Evolutionary conservation across 306 rosid species (phyloP), one percentile per base, ranked within the genome.

Genomic region (Senna siamea): DNA sequence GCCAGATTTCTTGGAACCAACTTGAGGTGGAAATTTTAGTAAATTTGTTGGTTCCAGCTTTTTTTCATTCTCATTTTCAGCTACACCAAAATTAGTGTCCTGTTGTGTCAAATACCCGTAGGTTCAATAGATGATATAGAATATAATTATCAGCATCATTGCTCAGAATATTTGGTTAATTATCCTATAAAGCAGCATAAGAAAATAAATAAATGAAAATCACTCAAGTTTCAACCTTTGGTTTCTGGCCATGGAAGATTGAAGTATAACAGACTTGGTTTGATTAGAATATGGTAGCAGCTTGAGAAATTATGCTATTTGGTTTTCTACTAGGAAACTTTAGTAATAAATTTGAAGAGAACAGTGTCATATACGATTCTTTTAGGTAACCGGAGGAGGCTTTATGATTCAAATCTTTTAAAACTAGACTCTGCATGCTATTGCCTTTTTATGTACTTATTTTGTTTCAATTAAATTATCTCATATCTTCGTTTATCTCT

Each of bases 21-120:
- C 4, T 23, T 18, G 68, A 38, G 85, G 76, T 73, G 83, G 76
- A 17, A 74, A 71, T 55, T 84, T 75, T 32, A 58, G 10, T 32
- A 63, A 73, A 78, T 82, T 65, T 54, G 85, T 57, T 67, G 83
- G 38, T 26, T 86, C 90, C 18, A 30, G 20, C 56, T 78, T 82
- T 63, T 67, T 76, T 82, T 86, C 89, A 67, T 20, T 72, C 35
- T 72, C 90, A 80, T 44, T 84, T 74, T 84, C 89, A 34, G 72
- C 46, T 75, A 77, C 81, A 61, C 78, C 85, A 76, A 71, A 68
- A 56, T 60, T 34, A 65, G 77, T 1, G 19, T 87, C 94, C 96
- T 92, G 87, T 77, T 18, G 64, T 12, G 48, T 46, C 84, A 46
- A 65, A 76, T 69, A 18, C 75, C 57, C 67, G 35, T 65, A 17